Conservation (phyloP, 225 moss, liverwort and hornwort genomes). For the Thuidium tamariscinum region DNA sequence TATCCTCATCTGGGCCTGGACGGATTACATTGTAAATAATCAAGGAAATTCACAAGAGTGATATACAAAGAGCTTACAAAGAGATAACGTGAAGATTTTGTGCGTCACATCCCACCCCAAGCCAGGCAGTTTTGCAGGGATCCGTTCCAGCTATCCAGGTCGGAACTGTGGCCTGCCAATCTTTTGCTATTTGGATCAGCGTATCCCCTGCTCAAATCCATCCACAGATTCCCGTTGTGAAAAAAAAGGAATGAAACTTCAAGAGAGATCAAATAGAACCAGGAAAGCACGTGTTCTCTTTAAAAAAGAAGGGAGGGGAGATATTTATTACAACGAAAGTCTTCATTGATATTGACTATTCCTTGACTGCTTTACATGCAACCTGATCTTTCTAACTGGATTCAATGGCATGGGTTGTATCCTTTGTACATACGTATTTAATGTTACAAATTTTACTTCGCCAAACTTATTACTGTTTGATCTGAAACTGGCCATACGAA, state of each 20-base stretch:
- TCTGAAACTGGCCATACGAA: neutral
- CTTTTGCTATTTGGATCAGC: conserved; percentile 14
- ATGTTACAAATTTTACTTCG: neutral
- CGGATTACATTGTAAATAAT: neutral
- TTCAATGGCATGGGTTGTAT: neutral
- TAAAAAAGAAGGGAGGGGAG: neutral
- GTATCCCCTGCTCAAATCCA: conserved; percentile 18
- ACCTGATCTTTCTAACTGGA: neutral
- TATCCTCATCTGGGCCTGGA: neutral
- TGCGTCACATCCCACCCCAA: conserved; percentile 16
- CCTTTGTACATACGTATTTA: neutral
- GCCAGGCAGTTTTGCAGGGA: conserved; percentile 10
- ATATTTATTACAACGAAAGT: neutral
- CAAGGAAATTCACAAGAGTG: neutral
- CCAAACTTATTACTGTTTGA: no score
- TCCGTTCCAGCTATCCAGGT: conserved; percentile 21
- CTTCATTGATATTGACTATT: neutral
- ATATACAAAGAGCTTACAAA: neutral
- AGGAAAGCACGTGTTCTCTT: neutral
- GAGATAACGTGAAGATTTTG: neutral
- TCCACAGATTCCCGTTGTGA: neutral
- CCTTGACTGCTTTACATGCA: neutral
- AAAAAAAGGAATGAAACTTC: neutral
- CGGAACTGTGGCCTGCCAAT: conserved; percentile 10
- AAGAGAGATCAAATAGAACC: neutral